Percentiles rank a stretch among this genome's conserved stretches.
These are phyloP conservation scores for Myochromella boudieri DNA, from an alignment of 768 basidiomycete species.

Conservation along the genomic window DNA sequence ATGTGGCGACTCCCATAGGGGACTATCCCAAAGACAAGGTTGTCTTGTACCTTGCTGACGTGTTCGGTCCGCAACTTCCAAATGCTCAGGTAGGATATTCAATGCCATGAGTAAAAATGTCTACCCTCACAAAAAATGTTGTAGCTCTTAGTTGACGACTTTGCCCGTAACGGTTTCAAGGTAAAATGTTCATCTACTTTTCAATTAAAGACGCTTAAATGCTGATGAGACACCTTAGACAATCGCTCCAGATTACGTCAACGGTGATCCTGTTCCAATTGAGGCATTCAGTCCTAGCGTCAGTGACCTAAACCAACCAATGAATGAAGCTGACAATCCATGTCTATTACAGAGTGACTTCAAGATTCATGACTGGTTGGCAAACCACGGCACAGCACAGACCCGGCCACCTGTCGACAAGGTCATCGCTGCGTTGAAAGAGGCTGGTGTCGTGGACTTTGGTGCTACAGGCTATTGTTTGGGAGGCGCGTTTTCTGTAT, in stretches of 20 bases:
- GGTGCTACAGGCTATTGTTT: constrained; percentile 71
- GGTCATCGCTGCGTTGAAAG: constrained; percentile 57
- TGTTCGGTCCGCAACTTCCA: constrained; percentile 47
- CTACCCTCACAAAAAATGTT: not conserved
- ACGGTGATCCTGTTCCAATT: constrained; percentile 38
- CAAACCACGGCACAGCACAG: constrained; percentile 33
- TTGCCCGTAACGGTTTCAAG: constrained; percentile 46
- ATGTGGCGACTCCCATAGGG: constrained; percentile 50
- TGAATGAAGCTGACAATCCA: not conserved
- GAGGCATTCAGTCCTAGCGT: constrained; percentile 35
- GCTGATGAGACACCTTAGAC: constrained; percentile 23
- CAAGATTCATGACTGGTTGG: constrained; percentile 43
- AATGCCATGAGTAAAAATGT: not conserved
- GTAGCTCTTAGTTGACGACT: constrained; percentile 42
- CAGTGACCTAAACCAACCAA: constrained; percentile 2
- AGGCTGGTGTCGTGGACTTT: constrained; percentile 54
- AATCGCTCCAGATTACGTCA: constrained; percentile 40
- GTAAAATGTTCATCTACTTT: constrained; percentile 22
- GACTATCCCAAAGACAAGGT: constrained; percentile 57
- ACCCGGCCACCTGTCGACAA: constrained; percentile 55
- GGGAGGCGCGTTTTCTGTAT: constrained; percentile 46
- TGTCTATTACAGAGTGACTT: constrained; percentile 24
- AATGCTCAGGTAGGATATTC: constrained; percentile 44
- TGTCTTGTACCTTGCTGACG: constrained; percentile 53
- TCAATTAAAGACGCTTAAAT: not conserved